A percentile compares a stretch with the other conserved stretches of the same genome.
phyloP scores from a whole-genome alignment of 441 rosid genomes.

The Breynia disticha region DNA sequence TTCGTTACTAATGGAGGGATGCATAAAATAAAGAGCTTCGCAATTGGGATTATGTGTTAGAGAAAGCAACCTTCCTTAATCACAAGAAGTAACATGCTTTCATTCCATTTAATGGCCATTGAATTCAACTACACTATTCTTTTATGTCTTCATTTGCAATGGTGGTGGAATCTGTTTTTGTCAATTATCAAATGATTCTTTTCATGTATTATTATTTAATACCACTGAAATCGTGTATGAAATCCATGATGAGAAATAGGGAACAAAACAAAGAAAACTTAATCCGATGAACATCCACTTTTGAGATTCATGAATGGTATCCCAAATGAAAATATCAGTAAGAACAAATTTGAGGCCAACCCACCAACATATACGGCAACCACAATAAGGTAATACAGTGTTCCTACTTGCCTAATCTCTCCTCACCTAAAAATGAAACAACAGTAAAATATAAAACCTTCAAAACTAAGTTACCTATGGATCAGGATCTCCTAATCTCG shows the following conservation, averaged over 20 bases:
- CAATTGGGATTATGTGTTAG: not conserved
- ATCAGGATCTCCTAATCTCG: slow-evolving; percentile 18
- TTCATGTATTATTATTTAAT: not conserved
- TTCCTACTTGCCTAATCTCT: slow-evolving; percentile 20
- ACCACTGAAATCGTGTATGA: no score
- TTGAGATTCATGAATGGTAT: not conserved
- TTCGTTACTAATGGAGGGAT: slow-evolving; percentile 12
- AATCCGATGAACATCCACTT: no score
- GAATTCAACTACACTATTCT: not conserved
- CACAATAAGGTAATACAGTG: slow-evolving; percentile 9
- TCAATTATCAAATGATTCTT: not conserved
- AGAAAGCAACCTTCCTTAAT: slow-evolving; percentile 1
- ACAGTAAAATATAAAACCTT: no score
- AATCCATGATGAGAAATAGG: no score
- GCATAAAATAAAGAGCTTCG: slow-evolving; percentile 13
- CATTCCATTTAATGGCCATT: not conserved
- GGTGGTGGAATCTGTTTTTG: slow-evolving; percentile 2
- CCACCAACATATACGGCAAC: not conserved
- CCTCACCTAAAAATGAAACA: slow-evolving; percentile 14
- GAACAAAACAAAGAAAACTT: no score
- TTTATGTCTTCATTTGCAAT: slow-evolving; percentile 2
- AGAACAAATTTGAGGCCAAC: not conserved
- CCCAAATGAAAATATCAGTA: not conserved
- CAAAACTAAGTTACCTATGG: slow-evolving; percentile 15
- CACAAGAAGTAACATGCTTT: not conserved